phyloP scores from a whole-genome alignment of 352 stramenopile species.

The Phytophthora citrophthora region DNA sequence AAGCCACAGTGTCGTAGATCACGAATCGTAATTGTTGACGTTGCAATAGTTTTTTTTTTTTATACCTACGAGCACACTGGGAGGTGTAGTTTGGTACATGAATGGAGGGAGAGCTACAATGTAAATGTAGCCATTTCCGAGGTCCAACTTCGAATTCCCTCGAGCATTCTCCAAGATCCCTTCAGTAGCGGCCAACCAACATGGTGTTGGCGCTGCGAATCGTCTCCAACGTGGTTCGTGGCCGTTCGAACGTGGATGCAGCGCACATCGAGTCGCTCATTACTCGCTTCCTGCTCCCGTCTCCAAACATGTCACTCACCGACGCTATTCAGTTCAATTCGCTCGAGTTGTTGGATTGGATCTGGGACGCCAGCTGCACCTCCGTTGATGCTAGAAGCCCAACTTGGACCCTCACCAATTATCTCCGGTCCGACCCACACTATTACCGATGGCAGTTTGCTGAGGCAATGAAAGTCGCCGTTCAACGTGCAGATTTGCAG shows the following conservation, averaged over 20 bases:
- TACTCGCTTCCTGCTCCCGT: background rate
- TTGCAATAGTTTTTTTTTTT: too few relatives aligned
- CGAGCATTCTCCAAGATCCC: too few relatives aligned
- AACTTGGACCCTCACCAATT: conserved; percentile 2
- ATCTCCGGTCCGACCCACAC: background rate
- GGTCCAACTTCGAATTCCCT: too few relatives aligned
- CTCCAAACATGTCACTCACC: background rate
- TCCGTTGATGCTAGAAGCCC: background rate
- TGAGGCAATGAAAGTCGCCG: background rate
- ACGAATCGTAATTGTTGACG: background rate
- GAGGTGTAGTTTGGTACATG: too few relatives aligned
- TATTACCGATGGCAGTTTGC: conserved; percentile 1
- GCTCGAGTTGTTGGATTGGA: conserved; percentile 1
- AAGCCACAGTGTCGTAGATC: too few relatives aligned
- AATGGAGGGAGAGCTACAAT: too few relatives aligned
- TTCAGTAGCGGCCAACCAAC: too few relatives aligned
- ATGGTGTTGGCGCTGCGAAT: too few relatives aligned
- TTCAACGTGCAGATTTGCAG: background rate
- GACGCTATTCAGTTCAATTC: background rate
- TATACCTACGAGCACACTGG: too few relatives aligned
- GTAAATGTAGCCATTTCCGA: too few relatives aligned
- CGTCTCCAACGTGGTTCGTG: too few relatives aligned
- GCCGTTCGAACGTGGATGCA: too few relatives aligned
- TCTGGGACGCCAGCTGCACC: background rate
- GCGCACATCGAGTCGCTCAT: background rate